Conservation (phyloP, 306 rosid species). For the Erythrophleum fordii region DNA sequence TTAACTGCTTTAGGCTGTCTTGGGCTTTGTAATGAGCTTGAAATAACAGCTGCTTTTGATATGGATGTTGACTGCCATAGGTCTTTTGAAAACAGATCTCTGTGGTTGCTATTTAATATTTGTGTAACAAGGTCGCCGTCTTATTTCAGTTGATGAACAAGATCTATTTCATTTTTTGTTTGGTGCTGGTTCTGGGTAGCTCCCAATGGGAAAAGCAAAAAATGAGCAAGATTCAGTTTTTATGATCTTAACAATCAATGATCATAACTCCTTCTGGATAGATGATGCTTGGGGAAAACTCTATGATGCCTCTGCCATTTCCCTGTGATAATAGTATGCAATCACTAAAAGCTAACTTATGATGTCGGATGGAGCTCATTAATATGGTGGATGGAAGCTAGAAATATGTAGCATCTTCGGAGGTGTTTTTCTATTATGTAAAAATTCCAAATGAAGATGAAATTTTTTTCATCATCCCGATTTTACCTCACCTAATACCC, state of each 20-base stretch:
- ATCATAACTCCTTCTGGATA: background rate
- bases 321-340: background rate
- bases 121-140: background rate
- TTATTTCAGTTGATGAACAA: background rate
- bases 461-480: background rate
- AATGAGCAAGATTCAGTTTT: constrained; percentile 15
- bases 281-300: constrained; percentile 2
- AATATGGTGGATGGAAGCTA: constrained; percentile 6
- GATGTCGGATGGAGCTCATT: background rate
- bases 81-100: constrained; percentile 21
- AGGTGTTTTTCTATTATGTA: background rate
- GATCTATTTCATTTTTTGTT: background rate
- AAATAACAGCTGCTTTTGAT: constrained; percentile 13
- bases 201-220: background rate
- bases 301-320: background rate
- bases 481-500: background rate
- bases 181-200: background rate
- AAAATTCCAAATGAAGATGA: background rate
- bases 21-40: constrained; percentile 18
- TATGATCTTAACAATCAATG: background rate
- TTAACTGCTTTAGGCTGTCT: background rate
- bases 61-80: background rate
- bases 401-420: background rate
- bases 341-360: background rate
- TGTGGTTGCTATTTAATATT: background rate